Conservation (phyloP, 768 basidiomycete genomes). For the Tephrocybe sp. region DNA sequence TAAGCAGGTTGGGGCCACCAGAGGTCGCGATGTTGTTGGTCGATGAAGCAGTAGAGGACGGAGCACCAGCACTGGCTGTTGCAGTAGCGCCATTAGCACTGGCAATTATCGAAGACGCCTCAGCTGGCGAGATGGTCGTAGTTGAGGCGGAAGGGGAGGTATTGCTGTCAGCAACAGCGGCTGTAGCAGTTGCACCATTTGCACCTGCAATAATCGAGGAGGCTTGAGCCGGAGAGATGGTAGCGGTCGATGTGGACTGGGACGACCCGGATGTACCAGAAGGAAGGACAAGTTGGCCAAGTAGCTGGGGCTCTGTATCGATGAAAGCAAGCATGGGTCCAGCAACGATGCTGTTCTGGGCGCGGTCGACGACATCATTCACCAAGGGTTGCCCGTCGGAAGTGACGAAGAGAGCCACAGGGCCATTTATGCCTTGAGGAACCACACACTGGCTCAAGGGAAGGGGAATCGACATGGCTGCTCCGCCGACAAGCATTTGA, state of each 20-base stretch:
- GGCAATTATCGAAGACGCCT: slow-evolving; percentile 20
- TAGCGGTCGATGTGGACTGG: slow-evolving; percentile 14
- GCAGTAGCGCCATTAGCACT: slow-evolving; percentile 19
- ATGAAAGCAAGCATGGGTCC: slow-evolving; percentile 71
- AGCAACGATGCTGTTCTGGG: slow-evolving; percentile 53
- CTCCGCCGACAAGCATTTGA: slow-evolving; percentile 73
- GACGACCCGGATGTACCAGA: neutral
- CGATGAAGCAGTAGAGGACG: slow-evolving; percentile 19
- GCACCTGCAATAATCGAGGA: slow-evolving; percentile 32
- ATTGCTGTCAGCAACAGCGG: neutral
- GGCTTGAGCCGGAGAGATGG: slow-evolving; percentile 21
- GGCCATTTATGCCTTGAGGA: slow-evolving; percentile 67
- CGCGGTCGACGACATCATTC: slow-evolving; percentile 59
- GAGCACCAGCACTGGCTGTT: slow-evolving; percentile 18
- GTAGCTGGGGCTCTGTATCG: slow-evolving; percentile 52
- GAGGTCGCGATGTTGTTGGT: slow-evolving; percentile 18
- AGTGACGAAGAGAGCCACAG: slow-evolving; percentile 72
- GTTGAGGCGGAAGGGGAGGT: slow-evolving; percentile 7
- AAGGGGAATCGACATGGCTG: slow-evolving; percentile 50
- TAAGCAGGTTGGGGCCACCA: slow-evolving; percentile 37
- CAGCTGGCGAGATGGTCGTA: slow-evolving; percentile 16
- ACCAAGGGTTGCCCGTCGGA: slow-evolving; percentile 57
- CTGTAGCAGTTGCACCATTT: neutral
- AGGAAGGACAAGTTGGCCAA: slow-evolving; percentile 44
- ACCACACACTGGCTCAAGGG: slow-evolving; percentile 61